Base-by-base conservation (phyloP, 2,329 filamentous ascomycete genomes). In the Tolypocladium pustulatum region DNA sequence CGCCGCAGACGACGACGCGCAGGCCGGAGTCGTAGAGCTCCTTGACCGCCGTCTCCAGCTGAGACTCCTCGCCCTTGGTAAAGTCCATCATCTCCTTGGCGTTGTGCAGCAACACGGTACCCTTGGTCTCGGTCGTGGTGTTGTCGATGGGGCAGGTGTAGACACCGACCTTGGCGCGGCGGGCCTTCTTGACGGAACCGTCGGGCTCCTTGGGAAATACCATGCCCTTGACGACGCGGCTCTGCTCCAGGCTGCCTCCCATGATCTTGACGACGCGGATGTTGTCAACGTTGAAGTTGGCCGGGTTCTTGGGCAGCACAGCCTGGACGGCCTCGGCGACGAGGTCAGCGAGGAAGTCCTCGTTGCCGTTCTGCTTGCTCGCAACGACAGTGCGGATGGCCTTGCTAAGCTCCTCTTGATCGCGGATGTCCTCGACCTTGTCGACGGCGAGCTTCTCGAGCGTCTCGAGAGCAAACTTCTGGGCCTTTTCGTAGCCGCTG, bases 221-320 rank as follows among this genome's bases (percentile, higher is more conserved):
- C 94, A 99, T 99, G 65, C 94, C 94, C 81, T 90, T 95, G 61
- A 99, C 88, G 17, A 99, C 93, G 65, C 85, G 87, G 73, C 91
- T 96, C 78, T 99, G 92, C 69, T 95, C 90, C 70, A 99, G 79
- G 72, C 89, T 91, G 64, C 94, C 93, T 67, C 94, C 94, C 93
- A 99, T 97, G 69, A 99, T 99, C 83, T 99, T 99, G 68, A 99
- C 95, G 60, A 99, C 95, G 61, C 94, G 90, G 68, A 99, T 88
- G 75, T 99, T 99, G 80, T 99, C 94, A 64, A 99, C 91, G 76
- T 97, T 99, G 83, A 99, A 99, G 78, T 95, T 92, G 72, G 82
- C 77, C 27, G 94, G 89, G 77, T 97, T 96, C 81, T 97, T 97
- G 65, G 95, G 94, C 63, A 99, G 83, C 25, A 99, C 92, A 52